phyloP scores from a whole-genome alignment of 2,329 filamentous ascomycete genomes.

The Nothophoma quercina region DNA sequence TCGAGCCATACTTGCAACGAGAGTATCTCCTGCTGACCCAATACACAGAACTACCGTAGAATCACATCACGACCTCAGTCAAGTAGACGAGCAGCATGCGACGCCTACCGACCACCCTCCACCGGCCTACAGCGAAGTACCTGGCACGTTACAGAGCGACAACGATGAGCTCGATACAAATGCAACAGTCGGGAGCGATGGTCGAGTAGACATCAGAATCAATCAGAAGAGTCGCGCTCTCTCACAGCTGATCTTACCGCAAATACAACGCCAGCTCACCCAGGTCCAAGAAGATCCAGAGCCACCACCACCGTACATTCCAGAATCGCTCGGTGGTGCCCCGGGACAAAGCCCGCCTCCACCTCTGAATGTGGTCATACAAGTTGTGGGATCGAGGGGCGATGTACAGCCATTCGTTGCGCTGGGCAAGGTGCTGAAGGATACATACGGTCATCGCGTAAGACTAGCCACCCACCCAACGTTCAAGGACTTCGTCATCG shows the following conservation, averaged over 20 bases:
- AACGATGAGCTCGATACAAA: slow-evolving; percentile 53
- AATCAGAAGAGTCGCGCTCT: slow-evolving; percentile 48
- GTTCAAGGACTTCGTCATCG: slow-evolving; percentile 58
- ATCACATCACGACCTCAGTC: slow-evolving; percentile 25
- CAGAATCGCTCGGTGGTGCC: slow-evolving; percentile 71
- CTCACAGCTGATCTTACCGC: slow-evolving; percentile 48
- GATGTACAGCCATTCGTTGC: slow-evolving; percentile 61
- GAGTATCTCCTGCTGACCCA: slow-evolving; percentile 16
- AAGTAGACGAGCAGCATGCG: slow-evolving; percentile 26
- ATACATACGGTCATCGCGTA: slow-evolving; percentile 58
- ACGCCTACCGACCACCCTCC: slow-evolving; percentile 36
- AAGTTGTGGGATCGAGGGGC: slow-evolving; percentile 58
- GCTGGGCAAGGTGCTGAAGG: slow-evolving; percentile 58
- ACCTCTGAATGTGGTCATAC: slow-evolving; percentile 58
- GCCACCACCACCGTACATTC: slow-evolving; percentile 74
- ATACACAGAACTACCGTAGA: slow-evolving; percentile 19
- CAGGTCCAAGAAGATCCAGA: slow-evolving; percentile 59
- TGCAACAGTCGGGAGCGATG: slow-evolving; percentile 52
- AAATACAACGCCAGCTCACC: slow-evolving; percentile 48
- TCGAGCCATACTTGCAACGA: background rate
- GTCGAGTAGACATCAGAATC: slow-evolving; percentile 53
- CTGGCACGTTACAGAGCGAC: slow-evolving; percentile 50
- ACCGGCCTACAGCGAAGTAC: slow-evolving; percentile 52
- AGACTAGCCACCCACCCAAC: slow-evolving; percentile 58
- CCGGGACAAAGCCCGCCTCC: slow-evolving; percentile 64